Evolutionary conservation across 169 alveolate genomes (phyloP).

Genomic region (Eimeria necatrix): DNA sequence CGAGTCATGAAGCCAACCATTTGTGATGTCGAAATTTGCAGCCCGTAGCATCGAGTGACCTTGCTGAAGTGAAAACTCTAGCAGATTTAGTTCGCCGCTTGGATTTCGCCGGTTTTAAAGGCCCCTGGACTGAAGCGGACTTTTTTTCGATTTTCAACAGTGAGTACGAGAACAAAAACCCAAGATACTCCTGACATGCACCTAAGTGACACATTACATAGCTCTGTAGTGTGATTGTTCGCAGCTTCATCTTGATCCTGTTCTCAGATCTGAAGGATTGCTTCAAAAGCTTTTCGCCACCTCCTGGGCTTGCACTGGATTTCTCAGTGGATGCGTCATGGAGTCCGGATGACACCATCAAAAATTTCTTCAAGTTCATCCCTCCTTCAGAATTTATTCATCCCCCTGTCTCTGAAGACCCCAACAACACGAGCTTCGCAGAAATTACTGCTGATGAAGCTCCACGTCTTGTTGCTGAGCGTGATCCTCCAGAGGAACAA

Average conservation of each 20-base stretch:
- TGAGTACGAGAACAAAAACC: not conserved
- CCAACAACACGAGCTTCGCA: not conserved
- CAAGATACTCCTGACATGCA: not conserved
- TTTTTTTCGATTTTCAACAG: not conserved
- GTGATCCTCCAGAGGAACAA: not conserved
- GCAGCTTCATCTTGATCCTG: not conserved
- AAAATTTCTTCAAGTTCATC: not conserved
- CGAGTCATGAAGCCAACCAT: too few relatives aligned
- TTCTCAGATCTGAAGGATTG: slow-evolving; percentile 31
- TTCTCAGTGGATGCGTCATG: not conserved
- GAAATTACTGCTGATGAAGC: not conserved
- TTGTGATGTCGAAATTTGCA: slow-evolving; percentile 25
- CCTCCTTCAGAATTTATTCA: slow-evolving; percentile 1
- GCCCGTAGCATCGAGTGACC: not conserved
- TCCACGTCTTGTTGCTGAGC: not conserved
- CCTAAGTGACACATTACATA: not conserved
- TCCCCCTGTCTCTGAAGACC: not conserved
- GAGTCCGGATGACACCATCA: slow-evolving; percentile 41
- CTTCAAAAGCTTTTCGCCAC: slow-evolving; percentile 49
- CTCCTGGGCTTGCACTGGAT: slow-evolving; percentile 66
- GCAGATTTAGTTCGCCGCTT: slow-evolving; percentile 4
- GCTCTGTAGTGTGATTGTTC: not conserved
- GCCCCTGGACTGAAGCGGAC: slow-evolving; percentile 56
- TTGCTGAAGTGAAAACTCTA: not conserved
- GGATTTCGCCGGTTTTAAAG: slow-evolving; percentile 55